These are phyloP conservation scores for Dactylis glomerata DNA, from an alignment of 176 grass and related monocot genomes.

Conservation along the genomic window DNA sequence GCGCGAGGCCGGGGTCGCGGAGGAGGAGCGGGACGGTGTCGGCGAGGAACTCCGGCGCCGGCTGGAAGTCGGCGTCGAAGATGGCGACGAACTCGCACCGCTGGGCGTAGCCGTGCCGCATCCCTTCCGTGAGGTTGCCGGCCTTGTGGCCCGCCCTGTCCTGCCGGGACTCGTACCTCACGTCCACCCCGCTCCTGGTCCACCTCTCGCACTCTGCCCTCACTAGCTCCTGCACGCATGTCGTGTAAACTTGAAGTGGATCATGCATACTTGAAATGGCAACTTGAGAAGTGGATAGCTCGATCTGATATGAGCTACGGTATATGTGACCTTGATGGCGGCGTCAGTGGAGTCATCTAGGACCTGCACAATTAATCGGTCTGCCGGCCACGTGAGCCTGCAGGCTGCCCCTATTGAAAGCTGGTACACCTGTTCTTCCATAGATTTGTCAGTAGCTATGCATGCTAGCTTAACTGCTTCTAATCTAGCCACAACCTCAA, in stretches of 20 bases:
- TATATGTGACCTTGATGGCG: constrained; percentile 39
- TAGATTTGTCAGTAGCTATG: constrained; percentile 5
- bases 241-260: not conserved
- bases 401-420: constrained; percentile 78
- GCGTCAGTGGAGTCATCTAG: constrained; percentile 79
- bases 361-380: constrained; percentile 71
- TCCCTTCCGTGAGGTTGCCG: constrained; percentile 66
- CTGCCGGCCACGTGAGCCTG: constrained; percentile 66
- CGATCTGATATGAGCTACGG: not conserved
- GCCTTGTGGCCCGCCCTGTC: constrained; percentile 75
- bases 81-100: constrained; percentile 69
- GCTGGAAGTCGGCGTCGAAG: constrained; percentile 90
- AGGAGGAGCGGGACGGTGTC: constrained; percentile 68
- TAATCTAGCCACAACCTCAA: not conserved
- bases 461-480: not conserved
- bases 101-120: constrained; percentile 55
- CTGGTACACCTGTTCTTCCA: constrained; percentile 59
- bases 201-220: constrained; percentile 59
- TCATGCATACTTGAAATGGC: not conserved
- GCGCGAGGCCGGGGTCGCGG: constrained; percentile 55
- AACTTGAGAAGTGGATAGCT: not conserved
- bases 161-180: constrained; percentile 59
- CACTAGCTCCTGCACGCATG: constrained; percentile 52
- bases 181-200: constrained; percentile 46
- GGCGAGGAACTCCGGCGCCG: constrained; percentile 60